These are phyloP conservation scores for Tolypocladium pustulatum DNA, from an alignment of 2,329 filamentous ascomycete genomes.

Conservation along the genomic window DNA sequence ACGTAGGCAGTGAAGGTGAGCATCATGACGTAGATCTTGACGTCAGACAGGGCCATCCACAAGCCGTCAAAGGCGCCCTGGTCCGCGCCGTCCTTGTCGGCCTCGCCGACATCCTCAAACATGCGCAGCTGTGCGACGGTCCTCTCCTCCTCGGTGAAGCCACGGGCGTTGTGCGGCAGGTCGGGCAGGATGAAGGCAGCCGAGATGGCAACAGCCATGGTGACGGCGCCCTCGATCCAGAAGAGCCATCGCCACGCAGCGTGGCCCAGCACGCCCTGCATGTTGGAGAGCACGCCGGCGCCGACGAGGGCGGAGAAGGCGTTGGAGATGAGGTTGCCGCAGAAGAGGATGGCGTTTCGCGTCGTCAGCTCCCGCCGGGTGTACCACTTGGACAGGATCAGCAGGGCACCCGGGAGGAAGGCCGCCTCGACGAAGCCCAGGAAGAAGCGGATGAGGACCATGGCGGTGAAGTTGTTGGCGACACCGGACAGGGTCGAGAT, in stretches of 20 bases:
- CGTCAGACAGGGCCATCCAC: constrained; percentile 47
- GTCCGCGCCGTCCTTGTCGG: constrained; percentile 38
- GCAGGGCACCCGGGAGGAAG: constrained; percentile 52
- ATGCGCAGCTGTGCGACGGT: constrained; percentile 44
- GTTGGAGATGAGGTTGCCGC: constrained; percentile 48
- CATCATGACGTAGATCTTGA: constrained; percentile 56
- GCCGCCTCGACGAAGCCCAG: constrained; percentile 54
- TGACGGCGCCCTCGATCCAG: constrained; percentile 45
- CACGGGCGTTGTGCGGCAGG: constrained; percentile 43
- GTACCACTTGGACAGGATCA: constrained; percentile 58
- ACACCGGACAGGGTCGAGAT: constrained; percentile 47
- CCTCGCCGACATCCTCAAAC: constrained; percentile 47
- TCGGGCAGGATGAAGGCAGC: constrained; percentile 42
- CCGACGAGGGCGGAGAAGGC: constrained; percentile 50
- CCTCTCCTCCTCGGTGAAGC: constrained; percentile 49
- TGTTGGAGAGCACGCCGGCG: constrained; percentile 47
- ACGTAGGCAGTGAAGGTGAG: constrained; percentile 51
- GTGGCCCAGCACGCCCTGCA: constrained; percentile 43
- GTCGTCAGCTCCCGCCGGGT: constrained; percentile 46
- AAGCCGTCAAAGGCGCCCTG: constrained; percentile 42
- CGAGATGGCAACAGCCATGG: constrained; percentile 35
- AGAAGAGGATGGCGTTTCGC: constrained; percentile 47
- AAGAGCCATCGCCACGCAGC: constrained; percentile 53
- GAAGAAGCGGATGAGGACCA: constrained; percentile 47
- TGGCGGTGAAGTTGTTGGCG: constrained; percentile 38